phyloP scores from a whole-genome alignment of 352 stramenopile genomes.

The Aphanomyces stellatus region DNA sequence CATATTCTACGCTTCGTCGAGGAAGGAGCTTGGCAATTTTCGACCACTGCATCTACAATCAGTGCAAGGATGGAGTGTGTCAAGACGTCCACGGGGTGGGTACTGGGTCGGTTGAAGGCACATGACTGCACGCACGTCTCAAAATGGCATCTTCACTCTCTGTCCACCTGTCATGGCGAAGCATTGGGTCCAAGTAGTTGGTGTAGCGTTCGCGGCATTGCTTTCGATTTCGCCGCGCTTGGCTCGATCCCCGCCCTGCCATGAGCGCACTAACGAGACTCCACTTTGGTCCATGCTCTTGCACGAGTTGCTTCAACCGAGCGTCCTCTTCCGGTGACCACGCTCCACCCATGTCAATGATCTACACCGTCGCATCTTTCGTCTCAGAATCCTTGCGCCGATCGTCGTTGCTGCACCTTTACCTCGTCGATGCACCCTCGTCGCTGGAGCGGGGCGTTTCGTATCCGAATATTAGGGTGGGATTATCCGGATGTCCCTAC shows the following conservation, averaged over 20 bases:
- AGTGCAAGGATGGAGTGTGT: not conserved
- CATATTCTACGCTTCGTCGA: not conserved
- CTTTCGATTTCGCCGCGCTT: slow-evolving; percentile 46
- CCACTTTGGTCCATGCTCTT: slow-evolving; percentile 2
- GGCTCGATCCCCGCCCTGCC: slow-evolving; percentile 30
- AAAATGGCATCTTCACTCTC: slow-evolving; percentile 4
- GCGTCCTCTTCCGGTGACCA: slow-evolving; percentile 48
- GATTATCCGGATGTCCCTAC: too few relatives aligned
- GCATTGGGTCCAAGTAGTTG: slow-evolving; percentile 46
- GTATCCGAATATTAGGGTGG: too few relatives aligned
- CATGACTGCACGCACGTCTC: not conserved
- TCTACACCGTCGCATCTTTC: too few relatives aligned
- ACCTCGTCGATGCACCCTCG: too few relatives aligned
- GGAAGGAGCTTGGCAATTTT: not conserved
- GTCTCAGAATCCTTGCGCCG: too few relatives aligned
- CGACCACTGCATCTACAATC: slow-evolving; percentile 3
- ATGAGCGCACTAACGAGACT: slow-evolving; percentile 16
- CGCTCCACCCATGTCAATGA: slow-evolving; percentile 13
- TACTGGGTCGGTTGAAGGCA: not conserved
- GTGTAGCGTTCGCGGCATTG: slow-evolving; percentile 62
- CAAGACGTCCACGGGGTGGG: too few relatives aligned
- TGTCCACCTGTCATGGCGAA: slow-evolving; percentile 19
- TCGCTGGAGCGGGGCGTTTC: too few relatives aligned
- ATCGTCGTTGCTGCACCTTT: too few relatives aligned
- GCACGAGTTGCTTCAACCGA: slow-evolving; percentile 36